These are phyloP conservation scores for Tulasnella sp. DNA, from an alignment of 768 basidiomycete species.

Conservation along the genomic window DNA sequence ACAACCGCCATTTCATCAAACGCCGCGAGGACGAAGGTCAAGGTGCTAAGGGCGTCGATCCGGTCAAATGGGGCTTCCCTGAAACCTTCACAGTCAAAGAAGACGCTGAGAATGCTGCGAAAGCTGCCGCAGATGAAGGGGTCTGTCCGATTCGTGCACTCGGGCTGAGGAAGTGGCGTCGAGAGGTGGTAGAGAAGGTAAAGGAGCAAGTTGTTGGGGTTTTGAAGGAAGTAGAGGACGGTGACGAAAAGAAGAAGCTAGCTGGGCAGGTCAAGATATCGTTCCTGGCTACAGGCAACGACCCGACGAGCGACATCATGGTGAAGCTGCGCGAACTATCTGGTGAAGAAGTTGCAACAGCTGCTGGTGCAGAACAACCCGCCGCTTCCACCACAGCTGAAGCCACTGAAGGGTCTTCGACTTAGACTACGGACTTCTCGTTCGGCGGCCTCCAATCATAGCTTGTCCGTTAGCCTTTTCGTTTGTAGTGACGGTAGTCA, in stretches of 20 bases:
- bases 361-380: background rate
- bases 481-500: background rate
- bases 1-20: constrained; percentile 17
- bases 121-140: constrained; percentile 12
- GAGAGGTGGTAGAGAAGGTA: background rate
- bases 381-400: background rate
- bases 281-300: constrained; percentile 2
- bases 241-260: background rate
- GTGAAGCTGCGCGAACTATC: background rate
- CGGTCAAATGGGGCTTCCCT: constrained; percentile 19
- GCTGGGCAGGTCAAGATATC: constrained; percentile 13
- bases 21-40: constrained; percentile 20
- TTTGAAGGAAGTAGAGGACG: background rate
- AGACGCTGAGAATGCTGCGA: background rate
- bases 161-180: constrained; percentile 17
- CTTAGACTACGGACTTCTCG: background rate
- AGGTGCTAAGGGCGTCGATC: background rate
- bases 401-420: background rate
- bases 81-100: background rate
- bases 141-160: constrained; percentile 5
- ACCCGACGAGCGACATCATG: background rate
- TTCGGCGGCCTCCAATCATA: background rate
- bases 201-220: background rate
- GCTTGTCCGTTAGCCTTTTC: background rate
- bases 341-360: background rate